phyloP scores from a whole-genome alignment of 306 rosid species.

The Fragaria vesca region DNA sequence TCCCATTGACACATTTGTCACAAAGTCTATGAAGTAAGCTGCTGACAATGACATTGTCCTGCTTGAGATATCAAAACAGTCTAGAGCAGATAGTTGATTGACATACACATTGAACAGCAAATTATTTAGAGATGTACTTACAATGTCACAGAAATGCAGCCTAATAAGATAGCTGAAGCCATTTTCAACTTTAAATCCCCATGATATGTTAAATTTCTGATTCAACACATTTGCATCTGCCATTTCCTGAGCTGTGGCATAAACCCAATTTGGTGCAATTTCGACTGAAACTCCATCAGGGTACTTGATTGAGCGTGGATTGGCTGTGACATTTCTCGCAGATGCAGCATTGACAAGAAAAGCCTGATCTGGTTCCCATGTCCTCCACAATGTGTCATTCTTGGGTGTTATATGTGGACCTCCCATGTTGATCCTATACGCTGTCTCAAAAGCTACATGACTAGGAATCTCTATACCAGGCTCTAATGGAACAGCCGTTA shows the following conservation, averaged over 20 bases:
- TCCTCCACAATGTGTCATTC: slow-evolving; percentile 38
- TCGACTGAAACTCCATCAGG: slow-evolving; percentile 28
- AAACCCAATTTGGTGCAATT: slow-evolving; percentile 38
- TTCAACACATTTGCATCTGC: slow-evolving; percentile 36
- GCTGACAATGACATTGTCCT: slow-evolving; percentile 29
- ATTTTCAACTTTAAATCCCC: slow-evolving; percentile 33
- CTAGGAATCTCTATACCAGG: slow-evolving; percentile 20
- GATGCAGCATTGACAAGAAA: slow-evolving; percentile 36
- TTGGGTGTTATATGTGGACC: slow-evolving; percentile 29
- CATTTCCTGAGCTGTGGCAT: slow-evolving; percentile 45
- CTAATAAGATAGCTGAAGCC: slow-evolving; percentile 33
- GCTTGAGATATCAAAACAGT: slow-evolving; percentile 35
- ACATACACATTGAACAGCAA: slow-evolving; percentile 42
- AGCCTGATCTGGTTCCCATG: slow-evolving; percentile 32
- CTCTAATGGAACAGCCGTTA: slow-evolving; percentile 29
- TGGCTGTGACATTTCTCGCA: slow-evolving; percentile 20
- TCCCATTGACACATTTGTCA: slow-evolving; percentile 17
- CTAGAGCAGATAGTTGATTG: slow-evolving; percentile 33
- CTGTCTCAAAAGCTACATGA: slow-evolving; percentile 30
- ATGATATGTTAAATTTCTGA: slow-evolving; percentile 41
- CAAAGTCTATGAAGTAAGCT: slow-evolving; percentile 33
- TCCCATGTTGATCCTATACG: slow-evolving; percentile 38
- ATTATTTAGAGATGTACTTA: slow-evolving; percentile 24
- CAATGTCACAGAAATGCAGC: slow-evolving; percentile 38
- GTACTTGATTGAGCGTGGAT: slow-evolving; percentile 29